A percentile compares a stretch with the other conserved stretches of the same genome.
Evolutionary conservation across 352 stramenopile genomes (phyloP).

Genomic region (Pythium dissimile): DNA sequence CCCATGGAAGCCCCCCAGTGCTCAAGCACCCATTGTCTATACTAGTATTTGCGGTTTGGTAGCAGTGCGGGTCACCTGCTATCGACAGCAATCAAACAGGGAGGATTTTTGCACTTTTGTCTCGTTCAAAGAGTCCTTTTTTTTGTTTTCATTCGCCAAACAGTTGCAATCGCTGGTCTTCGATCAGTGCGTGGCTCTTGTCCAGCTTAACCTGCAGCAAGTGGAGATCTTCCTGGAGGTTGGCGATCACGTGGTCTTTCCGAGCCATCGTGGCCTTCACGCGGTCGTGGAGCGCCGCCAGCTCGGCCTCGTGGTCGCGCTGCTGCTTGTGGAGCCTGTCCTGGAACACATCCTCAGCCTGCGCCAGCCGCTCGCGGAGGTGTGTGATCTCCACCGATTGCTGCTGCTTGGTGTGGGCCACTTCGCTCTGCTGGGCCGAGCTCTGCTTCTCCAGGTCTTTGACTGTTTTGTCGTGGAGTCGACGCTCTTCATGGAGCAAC

Average conservation of each 20-base stretch:
- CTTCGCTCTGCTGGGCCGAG: slow-evolving; percentile 35
- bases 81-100: too few relatives aligned
- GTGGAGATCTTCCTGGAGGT: slow-evolving; percentile 66
- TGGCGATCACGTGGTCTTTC: slow-evolving; percentile 65
- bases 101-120: slow-evolving; percentile 10
- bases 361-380: slow-evolving; percentile 44
- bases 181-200: slow-evolving; percentile 70
- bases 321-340: slow-evolving; percentile 41
- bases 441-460: slow-evolving; percentile 47
- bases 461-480: slow-evolving; percentile 36
- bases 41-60: background rate
- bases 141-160: slow-evolving; percentile 36
- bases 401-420: slow-evolving; percentile 37
- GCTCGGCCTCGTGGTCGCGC: slow-evolving; percentile 48
- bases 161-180: slow-evolving; percentile 68
- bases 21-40: too few relatives aligned
- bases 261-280: slow-evolving; percentile 60
- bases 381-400: slow-evolving; percentile 37
- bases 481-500: slow-evolving; percentile 59
- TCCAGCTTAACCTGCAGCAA: slow-evolving; percentile 71
- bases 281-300: slow-evolving; percentile 65
- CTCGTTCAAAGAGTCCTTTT: too few relatives aligned
- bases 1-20: background rate
- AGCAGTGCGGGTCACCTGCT: too few relatives aligned
- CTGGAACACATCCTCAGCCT: slow-evolving; percentile 35